phyloP scores from a whole-genome alignment of 140 eudicot genomes.

The Anethum foeniculum region DNA sequence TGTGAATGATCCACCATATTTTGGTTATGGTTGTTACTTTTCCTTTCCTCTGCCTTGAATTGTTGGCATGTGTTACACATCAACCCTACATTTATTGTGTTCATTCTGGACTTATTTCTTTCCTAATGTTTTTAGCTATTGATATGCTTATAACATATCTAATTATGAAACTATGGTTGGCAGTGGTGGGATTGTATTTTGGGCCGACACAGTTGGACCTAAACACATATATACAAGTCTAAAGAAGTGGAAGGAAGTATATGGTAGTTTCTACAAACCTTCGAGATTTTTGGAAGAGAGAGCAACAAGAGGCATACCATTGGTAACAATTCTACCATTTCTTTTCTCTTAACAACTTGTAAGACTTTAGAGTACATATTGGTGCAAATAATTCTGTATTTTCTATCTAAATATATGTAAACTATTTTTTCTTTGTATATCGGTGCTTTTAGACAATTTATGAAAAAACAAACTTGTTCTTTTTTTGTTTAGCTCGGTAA shows the following conservation, averaged over 20 bases:
- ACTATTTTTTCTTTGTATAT: not conserved
- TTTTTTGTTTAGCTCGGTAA: not conserved
- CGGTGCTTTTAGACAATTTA: not conserved
- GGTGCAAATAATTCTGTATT: not conserved
- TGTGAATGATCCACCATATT: not conserved
- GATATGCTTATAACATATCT: not conserved
- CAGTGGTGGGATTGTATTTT: constrained; percentile 88
- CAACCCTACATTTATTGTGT: too few relatives aligned
- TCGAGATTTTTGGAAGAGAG: constrained; percentile 86
- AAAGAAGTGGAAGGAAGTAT: constrained; percentile 60
- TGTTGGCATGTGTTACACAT: too few relatives aligned
- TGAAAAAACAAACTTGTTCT: not conserved
- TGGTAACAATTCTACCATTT: constrained; percentile 40
- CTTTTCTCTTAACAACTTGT: not conserved
- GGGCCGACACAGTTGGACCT: constrained; percentile 89
- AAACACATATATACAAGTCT: constrained; percentile 60
- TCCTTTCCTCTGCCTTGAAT: too few relatives aligned
- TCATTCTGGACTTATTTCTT: too few relatives aligned
- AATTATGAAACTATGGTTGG: constrained; percentile 8
- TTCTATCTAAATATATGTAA: not conserved
- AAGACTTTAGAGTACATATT: not conserved
- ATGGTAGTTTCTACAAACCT: constrained; percentile 74
- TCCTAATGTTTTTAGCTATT: not conserved
- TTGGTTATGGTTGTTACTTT: not conserved
- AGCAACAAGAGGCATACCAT: constrained; percentile 64